phyloP scores from a whole-genome alignment of 2,329 filamentous ascomycete species.

The Colletotrichum trifolii region DNA sequence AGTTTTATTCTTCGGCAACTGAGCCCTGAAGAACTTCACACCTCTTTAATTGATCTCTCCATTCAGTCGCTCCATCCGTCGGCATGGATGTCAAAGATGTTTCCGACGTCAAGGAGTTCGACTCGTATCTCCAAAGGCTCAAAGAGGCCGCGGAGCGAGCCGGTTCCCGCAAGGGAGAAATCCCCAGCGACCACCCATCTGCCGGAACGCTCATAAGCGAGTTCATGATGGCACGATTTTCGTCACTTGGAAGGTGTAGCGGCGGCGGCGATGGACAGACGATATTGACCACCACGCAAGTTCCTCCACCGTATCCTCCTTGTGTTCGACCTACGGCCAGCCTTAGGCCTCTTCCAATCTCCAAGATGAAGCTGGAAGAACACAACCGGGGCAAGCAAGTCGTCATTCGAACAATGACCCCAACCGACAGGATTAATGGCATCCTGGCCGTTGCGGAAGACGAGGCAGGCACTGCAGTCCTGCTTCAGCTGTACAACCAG shows the following conservation, averaged over 20 bases:
- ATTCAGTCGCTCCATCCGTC: no score
- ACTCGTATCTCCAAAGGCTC: background rate
- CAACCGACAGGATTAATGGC: slow-evolving; percentile 34
- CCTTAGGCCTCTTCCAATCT: slow-evolving; percentile 42
- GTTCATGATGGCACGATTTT: background rate
- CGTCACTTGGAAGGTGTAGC: no score
- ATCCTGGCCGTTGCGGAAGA: slow-evolving; percentile 52
- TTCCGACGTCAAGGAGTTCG: background rate
- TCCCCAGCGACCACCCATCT: slow-evolving; percentile 1
- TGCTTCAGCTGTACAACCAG: slow-evolving; percentile 55
- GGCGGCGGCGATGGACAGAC: background rate
- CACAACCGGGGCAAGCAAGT: slow-evolving; percentile 42
- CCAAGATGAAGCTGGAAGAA: slow-evolving; percentile 44
- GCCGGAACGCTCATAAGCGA: background rate
- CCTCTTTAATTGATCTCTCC: no score
- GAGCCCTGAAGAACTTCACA: no score
- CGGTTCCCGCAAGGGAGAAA: background rate
- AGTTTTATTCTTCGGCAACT: no score
- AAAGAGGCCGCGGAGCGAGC: background rate
- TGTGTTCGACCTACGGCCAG: slow-evolving; percentile 37
- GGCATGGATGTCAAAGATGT: slow-evolving; percentile 18
- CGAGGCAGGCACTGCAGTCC: slow-evolving; percentile 46
- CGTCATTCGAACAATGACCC: slow-evolving; percentile 39
- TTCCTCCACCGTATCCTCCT: slow-evolving; percentile 40
- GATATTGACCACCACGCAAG: slow-evolving; percentile 2